phyloP scores from a whole-genome alignment of 2,329 filamentous ascomycete species.

The Verticillium albo-atrum region DNA sequence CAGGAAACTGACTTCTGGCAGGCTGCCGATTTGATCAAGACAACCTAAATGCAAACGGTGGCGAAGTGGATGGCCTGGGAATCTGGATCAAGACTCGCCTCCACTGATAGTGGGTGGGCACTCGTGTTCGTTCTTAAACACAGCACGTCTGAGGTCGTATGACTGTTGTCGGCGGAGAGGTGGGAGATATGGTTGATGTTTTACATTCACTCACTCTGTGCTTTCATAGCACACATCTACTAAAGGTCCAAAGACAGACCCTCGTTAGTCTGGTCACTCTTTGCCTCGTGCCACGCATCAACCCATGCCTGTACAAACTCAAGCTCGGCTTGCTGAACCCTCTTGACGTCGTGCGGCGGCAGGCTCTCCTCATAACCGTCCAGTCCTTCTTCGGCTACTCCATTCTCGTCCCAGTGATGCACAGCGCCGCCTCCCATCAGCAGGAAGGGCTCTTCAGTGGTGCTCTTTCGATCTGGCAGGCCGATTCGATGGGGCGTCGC shows the following conservation, averaged over 20 bases:
- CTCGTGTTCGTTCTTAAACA: too few relatives aligned
- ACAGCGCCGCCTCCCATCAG: slow-evolving; percentile 64
- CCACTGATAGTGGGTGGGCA: too few relatives aligned
- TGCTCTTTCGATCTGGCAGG: slow-evolving; percentile 52
- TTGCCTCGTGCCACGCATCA: slow-evolving; percentile 45
- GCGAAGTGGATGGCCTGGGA: too few relatives aligned
- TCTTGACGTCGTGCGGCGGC: slow-evolving; percentile 53
- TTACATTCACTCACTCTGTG: too few relatives aligned
- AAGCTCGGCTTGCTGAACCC: slow-evolving; percentile 54
- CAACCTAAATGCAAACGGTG: not conserved
- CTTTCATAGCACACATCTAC: not conserved
- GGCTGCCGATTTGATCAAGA: slow-evolving; percentile 12
- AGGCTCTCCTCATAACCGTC: slow-evolving; percentile 28
- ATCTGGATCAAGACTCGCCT: too few relatives aligned
- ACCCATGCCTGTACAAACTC: slow-evolving; percentile 66
- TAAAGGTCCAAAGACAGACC: not conserved
- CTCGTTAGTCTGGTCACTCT: not conserved
- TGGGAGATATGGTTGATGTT: too few relatives aligned
- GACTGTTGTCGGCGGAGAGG: too few relatives aligned
- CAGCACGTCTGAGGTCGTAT: too few relatives aligned
- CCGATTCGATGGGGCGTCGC: slow-evolving; percentile 65
- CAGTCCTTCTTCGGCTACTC: slow-evolving; percentile 56
- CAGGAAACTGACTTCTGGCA: not conserved
- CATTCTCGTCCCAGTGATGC: slow-evolving; percentile 78
- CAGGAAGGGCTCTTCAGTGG: slow-evolving; percentile 64